Conservation (phyloP, 805 yeast genomes). For the Saccharomycopsis sp. region DNA sequence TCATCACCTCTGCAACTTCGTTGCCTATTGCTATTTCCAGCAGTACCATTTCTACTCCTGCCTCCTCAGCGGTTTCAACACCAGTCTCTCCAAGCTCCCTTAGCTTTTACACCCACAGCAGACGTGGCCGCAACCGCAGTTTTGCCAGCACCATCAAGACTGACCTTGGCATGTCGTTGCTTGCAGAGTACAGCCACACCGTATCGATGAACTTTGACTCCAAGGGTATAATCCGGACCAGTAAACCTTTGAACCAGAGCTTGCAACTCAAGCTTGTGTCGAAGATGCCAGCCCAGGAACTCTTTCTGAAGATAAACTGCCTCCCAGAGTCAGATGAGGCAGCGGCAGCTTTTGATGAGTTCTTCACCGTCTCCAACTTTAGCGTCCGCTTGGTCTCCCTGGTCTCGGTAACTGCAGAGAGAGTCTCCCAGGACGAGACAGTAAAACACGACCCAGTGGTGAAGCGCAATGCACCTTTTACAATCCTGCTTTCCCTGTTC, state of each 20-base stretch:
- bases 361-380: background rate
- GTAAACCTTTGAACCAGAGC: conserved; percentile 2
- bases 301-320: no score
- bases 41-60: no score
- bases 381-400: background rate
- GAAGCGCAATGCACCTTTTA: conserved; percentile 1
- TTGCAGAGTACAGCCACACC: conserved; percentile 3
- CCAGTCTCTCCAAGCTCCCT: no score
- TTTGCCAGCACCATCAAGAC: background rate
- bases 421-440: background rate
- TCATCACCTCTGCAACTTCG: no score
- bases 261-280: conserved; percentile 1
- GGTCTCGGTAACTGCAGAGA: background rate
- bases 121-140: background rate
- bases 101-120: background rate
- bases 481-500: conserved; percentile 8
- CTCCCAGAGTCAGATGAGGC: no score
- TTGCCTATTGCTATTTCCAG: no score
- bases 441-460: background rate
- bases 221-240: conserved; percentile 4
- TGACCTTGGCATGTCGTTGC: background rate
- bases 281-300: background rate
- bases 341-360: no score
- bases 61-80: no score
- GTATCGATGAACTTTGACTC: conserved; percentile 13